Conservation (phyloP, 352 stramenopile species). For the Phytophthora chlamydospora region DNA sequence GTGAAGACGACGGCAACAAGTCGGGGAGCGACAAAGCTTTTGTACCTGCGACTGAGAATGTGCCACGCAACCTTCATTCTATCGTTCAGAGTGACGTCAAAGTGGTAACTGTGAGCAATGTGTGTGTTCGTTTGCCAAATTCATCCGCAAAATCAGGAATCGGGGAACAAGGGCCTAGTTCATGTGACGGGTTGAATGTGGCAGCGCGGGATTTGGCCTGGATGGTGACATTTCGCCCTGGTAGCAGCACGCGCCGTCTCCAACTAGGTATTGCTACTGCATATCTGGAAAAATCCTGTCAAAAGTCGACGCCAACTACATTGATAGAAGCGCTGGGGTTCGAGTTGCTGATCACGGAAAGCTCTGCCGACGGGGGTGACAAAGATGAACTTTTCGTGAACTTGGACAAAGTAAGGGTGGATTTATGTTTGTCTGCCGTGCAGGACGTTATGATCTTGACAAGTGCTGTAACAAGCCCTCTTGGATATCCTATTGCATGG, state of each 20-base stretch:
- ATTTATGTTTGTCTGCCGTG: slow-evolving; percentile 12
- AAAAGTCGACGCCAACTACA: background rate
- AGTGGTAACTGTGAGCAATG: slow-evolving; percentile 43
- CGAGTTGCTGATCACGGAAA: slow-evolving; percentile 31
- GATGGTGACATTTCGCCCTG: slow-evolving; percentile 16
- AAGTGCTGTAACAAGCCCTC: slow-evolving; percentile 13
- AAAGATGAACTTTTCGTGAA: slow-evolving; percentile 23
- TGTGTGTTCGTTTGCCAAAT: slow-evolving; percentile 28
- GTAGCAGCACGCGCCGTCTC: slow-evolving; percentile 11
- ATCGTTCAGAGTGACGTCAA: slow-evolving; percentile 30
- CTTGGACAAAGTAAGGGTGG: slow-evolving; percentile 31
- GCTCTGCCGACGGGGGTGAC: slow-evolving; percentile 21
- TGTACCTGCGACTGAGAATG: background rate
- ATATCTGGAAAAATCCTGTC: slow-evolving; percentile 9
- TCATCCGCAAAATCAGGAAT: background rate
- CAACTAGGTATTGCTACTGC: slow-evolving; percentile 26
- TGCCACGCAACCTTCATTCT: slow-evolving; percentile 1
- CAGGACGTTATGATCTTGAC: slow-evolving; percentile 14
- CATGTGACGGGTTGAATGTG: slow-evolving; percentile 20
- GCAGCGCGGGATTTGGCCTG: slow-evolving; percentile 33
- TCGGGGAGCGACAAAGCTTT: slow-evolving; percentile 4
- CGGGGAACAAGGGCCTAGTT: background rate
- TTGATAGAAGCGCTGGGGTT: slow-evolving; percentile 34
- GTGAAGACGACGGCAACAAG: slow-evolving; percentile 7
- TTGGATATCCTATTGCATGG: slow-evolving; percentile 35